A percentile compares a stretch with the other conserved stretches of the same genome.
These are phyloP conservation scores for Friedmanniomyces simplex DNA, from an alignment of 495 filamentous ascomycete genomes.

Conservation along the genomic window DNA sequence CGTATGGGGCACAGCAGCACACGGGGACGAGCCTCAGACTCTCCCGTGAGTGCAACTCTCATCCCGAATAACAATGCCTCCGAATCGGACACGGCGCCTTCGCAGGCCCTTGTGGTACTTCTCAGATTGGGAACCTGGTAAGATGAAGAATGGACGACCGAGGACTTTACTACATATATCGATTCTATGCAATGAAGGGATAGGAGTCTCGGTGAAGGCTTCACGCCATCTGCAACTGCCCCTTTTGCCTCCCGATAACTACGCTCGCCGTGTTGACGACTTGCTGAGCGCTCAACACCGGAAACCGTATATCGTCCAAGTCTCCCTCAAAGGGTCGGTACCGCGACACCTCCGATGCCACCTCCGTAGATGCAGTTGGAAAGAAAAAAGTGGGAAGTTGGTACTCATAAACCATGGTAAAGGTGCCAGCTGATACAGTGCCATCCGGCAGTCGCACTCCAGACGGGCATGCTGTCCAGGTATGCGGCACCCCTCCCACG, in stretches of 20 bases:
- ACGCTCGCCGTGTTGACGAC: slow-evolving; percentile 1
- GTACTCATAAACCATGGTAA: slow-evolving; percentile 15
- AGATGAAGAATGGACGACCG: no score
- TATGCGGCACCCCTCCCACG: slow-evolving; percentile 9
- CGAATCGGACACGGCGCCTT: no score
- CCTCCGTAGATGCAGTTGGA: slow-evolving; percentile 6
- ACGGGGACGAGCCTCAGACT: no score
- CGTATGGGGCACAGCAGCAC: no score
- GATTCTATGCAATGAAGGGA: no score
- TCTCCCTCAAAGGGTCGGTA: slow-evolving; percentile 4
- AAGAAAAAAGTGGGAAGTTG: slow-evolving; percentile 10
- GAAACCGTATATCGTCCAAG: slow-evolving; percentile 10
- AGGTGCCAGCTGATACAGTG: slow-evolving; percentile 4
- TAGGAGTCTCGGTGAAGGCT: neutral
- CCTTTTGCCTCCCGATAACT: neutral
- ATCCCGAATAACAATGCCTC: no score
- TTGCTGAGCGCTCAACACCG: slow-evolving; percentile 1
- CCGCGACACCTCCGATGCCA: neutral
- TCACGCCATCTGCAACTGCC: neutral
- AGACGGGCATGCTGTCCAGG: slow-evolving; percentile 7
- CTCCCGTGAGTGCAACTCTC: no score
- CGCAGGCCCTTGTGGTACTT: no score
- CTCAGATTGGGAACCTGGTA: no score
- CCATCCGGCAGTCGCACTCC: slow-evolving; percentile 1
- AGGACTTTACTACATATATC: no score